Percentiles rank a stretch among this genome's conserved stretches.
These are phyloP conservation scores for Cylindrotheca closterium DNA, from an alignment of 108 stramenopile species.

Conservation along the genomic window DNA sequence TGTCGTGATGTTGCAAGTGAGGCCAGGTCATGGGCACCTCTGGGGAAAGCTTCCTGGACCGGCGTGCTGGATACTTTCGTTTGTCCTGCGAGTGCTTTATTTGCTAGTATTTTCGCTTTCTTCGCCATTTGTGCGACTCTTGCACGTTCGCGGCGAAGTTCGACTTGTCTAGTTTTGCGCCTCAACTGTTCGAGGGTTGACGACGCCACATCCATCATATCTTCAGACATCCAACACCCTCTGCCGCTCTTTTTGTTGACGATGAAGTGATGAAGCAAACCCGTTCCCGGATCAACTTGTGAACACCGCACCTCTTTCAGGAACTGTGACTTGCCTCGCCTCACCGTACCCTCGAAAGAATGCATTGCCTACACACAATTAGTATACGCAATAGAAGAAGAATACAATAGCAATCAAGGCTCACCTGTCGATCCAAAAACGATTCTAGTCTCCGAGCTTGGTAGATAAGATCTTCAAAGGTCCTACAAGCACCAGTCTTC, in stretches of 20 bases:
- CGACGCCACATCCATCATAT: conserved; percentile 42
- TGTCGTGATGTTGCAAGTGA: no score
- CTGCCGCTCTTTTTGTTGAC: conserved; percentile 39
- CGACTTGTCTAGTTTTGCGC: conserved; percentile 12
- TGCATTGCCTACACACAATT: conserved; percentile 28
- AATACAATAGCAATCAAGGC: conserved; percentile 7
- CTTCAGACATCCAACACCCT: conserved; percentile 56
- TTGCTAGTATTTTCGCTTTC: no score
- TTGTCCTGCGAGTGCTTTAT: no score
- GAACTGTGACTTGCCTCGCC: conserved; percentile 28
- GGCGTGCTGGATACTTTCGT: no score
- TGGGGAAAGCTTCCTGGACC: no score
- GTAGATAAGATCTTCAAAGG: conserved; percentile 53
- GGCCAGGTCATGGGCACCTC: no score
- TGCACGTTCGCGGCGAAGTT: conserved; percentile 1
- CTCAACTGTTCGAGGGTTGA: conserved; percentile 37
- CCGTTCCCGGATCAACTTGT: conserved; percentile 47
- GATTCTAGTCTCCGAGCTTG: conserved; percentile 59
- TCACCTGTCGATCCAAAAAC: conserved; percentile 56
- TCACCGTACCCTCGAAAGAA: conserved; percentile 30
- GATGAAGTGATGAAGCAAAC: conserved; percentile 56
- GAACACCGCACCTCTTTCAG: conserved; percentile 43
- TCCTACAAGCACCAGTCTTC: conserved; percentile 36
- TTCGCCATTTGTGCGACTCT: background rate
- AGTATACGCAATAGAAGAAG: conserved; percentile 6